phyloP scores from a whole-genome alignment of 768 basidiomycete genomes.

The Porphyrellus cyaneotinctus region DNA sequence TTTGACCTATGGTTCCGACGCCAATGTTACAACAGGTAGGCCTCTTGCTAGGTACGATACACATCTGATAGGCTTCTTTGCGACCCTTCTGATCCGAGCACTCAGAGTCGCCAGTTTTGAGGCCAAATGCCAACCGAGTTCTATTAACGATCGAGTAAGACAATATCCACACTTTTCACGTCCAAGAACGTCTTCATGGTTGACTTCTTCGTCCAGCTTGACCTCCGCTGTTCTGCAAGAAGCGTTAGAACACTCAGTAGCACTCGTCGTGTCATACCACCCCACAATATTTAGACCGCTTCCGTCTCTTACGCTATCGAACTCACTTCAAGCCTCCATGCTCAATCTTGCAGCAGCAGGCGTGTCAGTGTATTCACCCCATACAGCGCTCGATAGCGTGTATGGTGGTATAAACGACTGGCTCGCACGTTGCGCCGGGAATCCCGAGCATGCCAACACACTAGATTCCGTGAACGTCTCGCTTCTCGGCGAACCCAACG shows the following conservation, averaged over 20 bases:
- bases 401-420: slow-evolving; percentile 89
- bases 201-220: slow-evolving; percentile 44
- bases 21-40: slow-evolving; percentile 53
- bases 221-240: slow-evolving; percentile 69
- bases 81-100: slow-evolving; percentile 2
- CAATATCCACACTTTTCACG: neutral
- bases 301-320: slow-evolving; percentile 69
- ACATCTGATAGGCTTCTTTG: neutral
- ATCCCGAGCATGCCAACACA: slow-evolving; percentile 28
- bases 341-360: slow-evolving; percentile 78
- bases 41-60: slow-evolving; percentile 58
- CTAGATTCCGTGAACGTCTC: slow-evolving; percentile 26
- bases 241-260: slow-evolving; percentile 55
- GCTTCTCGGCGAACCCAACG: slow-evolving; percentile 39
- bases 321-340: slow-evolving; percentile 75
- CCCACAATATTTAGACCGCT: slow-evolving; percentile 78
- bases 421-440: slow-evolving; percentile 58
- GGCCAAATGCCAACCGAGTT: slow-evolving; percentile 44
- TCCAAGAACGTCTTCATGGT: slow-evolving; percentile 18
- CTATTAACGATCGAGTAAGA: slow-evolving; percentile 71
- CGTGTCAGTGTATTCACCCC: slow-evolving; percentile 83
- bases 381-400: slow-evolving; percentile 84
- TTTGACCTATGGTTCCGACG: slow-evolving; percentile 3
- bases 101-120: slow-evolving; percentile 52
- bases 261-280: slow-evolving; percentile 79